A percentile compares a stretch with the other conserved stretches of the same genome.
Evolutionary conservation across 768 basidiomycete species (phyloP).

Genomic region (Neoboletus subvelutipes): DNA sequence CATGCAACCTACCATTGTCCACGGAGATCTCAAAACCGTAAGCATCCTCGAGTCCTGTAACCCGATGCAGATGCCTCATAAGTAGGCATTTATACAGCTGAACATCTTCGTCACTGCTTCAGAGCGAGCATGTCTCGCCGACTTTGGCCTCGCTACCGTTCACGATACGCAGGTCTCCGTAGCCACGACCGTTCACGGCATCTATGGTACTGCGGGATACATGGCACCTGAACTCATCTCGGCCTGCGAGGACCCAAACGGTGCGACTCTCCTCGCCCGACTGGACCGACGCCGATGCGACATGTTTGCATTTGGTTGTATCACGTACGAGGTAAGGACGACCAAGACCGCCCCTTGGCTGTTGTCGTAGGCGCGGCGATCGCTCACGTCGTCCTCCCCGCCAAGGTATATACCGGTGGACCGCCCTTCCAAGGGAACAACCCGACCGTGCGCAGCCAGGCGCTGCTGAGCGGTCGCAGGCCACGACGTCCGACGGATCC

Average conservation of each 20-base stretch:
- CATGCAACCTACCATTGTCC: conserved; percentile 39
- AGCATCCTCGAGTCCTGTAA: conserved; percentile 6
- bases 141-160: conserved; percentile 29
- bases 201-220: conserved; percentile 26
- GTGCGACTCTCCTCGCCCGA: conserved; percentile 8
- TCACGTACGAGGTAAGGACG: conserved; percentile 36
- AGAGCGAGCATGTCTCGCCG: conserved; percentile 31
- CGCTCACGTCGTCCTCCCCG: neutral
- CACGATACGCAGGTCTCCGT: conserved; percentile 18
- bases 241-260: conserved; percentile 5
- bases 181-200: conserved; percentile 12
- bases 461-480: conserved; percentile 12
- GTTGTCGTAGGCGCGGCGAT: neutral
- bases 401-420: conserved; percentile 30
- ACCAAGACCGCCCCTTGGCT: neutral
- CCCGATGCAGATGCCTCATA: neutral
- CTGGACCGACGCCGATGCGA: conserved; percentile 32
- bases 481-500: conserved; percentile 20
- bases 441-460: conserved; percentile 18
- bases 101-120: conserved; percentile 31
- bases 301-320: conserved; percentile 36
- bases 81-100: conserved; percentile 10
- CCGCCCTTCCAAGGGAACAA: conserved; percentile 26
- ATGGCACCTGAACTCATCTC: conserved; percentile 30
- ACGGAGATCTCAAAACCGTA: conserved; percentile 46